Percentiles rank a stretch among this genome's conserved stretches.
These are phyloP conservation scores for Pseudovirgaria hyperparasitica DNA, from an alignment of 2,329 filamentous ascomycete genomes.

Conservation along the genomic window DNA sequence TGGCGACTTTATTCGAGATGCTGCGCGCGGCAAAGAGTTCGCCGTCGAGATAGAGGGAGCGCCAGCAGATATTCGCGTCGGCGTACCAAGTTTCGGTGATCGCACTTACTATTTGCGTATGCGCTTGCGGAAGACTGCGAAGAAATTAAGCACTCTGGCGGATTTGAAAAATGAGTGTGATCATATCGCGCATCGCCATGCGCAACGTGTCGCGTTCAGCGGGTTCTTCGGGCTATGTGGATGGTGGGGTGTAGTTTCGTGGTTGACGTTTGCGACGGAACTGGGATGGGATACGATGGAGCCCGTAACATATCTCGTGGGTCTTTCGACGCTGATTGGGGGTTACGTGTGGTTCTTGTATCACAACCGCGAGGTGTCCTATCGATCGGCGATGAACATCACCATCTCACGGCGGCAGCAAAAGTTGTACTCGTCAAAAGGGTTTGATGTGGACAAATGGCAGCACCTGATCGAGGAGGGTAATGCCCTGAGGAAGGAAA, in stretches of 20 bases:
- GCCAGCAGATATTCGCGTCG: constrained; percentile 56
- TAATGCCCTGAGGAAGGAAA: constrained; percentile 63
- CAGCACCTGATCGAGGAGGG: constrained; percentile 67
- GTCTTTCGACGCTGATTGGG: constrained; percentile 73
- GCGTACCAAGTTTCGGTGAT: constrained; percentile 78
- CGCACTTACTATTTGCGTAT: constrained; percentile 80
- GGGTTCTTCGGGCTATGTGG: constrained; percentile 60
- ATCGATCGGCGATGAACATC: constrained; percentile 74
- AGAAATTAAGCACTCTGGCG: constrained; percentile 54
- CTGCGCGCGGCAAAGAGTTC: constrained; percentile 73
- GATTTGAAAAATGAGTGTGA: constrained; percentile 75
- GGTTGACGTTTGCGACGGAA: constrained; percentile 54
- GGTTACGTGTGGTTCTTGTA: constrained; percentile 92
- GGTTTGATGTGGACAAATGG: constrained; percentile 68
- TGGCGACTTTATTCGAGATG: constrained; percentile 87
- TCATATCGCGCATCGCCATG: constrained; percentile 58
- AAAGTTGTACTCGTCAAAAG: constrained; percentile 60
- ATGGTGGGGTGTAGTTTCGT: constrained; percentile 77
- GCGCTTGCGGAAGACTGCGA: constrained; percentile 58
- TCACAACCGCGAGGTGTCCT: constrained; percentile 79
- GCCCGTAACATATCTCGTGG: constrained; percentile 78
- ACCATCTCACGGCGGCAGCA: constrained; percentile 70
- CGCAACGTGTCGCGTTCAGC: constrained; percentile 65
- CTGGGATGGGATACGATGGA: constrained; percentile 87
- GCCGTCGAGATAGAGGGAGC: constrained; percentile 68